Conservation (phyloP, 148 eudicot species). For the Selenicereus undatus region DNA sequence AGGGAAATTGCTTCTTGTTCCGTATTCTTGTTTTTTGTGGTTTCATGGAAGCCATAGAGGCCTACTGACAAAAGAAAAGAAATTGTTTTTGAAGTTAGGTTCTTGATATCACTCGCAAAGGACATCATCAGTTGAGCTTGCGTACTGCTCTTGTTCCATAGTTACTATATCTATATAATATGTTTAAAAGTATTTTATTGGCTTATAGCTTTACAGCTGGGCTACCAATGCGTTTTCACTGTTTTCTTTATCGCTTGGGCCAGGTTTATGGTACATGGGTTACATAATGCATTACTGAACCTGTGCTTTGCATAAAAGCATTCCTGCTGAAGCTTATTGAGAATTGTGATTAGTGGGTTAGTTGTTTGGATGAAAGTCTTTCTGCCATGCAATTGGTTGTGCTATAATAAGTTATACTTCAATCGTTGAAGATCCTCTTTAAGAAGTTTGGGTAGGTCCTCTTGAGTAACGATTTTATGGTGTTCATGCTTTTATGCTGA, state of each 20-base stretch:
- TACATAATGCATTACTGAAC: neutral
- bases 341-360: neutral
- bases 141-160: neutral
- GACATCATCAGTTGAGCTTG: neutral
- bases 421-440: neutral
- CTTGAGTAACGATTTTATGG: neutral
- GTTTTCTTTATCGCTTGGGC: neutral
- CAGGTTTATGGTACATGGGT: neutral
- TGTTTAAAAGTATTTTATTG: neutral
- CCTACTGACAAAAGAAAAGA: neutral
- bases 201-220: neutral
- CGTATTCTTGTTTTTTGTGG: too few species aligned
- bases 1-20: too few species aligned
- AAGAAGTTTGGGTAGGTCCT: neutral
- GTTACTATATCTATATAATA: neutral
- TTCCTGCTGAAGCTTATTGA: neutral
- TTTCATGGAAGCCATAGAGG: neutral
- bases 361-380: neutral
- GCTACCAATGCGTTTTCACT: neutral
- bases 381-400: neutral
- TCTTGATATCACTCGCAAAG: neutral
- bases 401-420: neutral
- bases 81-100: neutral
- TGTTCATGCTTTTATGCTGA: constrained; percentile 4
- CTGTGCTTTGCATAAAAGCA: too few species aligned